Percentiles rank a stretch among this genome's conserved stretches.
Evolutionary conservation across 768 basidiomycete genomes (phyloP).

Genomic region (Lentinula guzmanii): DNA sequence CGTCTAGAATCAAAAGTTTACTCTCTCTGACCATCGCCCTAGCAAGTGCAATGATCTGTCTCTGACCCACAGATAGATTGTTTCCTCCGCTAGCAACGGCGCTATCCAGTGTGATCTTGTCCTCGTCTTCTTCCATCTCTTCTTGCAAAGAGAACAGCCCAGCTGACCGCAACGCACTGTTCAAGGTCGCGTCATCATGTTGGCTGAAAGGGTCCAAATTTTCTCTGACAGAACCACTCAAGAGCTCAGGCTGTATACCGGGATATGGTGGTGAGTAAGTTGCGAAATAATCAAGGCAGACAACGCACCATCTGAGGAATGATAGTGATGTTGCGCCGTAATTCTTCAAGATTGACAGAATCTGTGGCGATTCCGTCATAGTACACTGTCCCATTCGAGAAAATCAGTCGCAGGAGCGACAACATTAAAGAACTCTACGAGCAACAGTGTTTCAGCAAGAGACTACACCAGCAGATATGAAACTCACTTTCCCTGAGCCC

Average conservation of each 20-base stretch:
- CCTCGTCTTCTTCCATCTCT: constrained; percentile 13
- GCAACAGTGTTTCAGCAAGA: background rate
- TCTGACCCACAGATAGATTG: constrained; percentile 69
- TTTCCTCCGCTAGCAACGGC: constrained; percentile 56
- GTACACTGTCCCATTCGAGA: constrained; percentile 37
- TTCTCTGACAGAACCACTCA: constrained; percentile 60
- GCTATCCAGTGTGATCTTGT: constrained; percentile 44
- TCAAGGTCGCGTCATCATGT: constrained; percentile 63
- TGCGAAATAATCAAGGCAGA: background rate
- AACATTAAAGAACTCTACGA: constrained; percentile 37
- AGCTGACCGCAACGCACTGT: constrained; percentile 49
- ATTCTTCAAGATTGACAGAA: constrained; percentile 37
- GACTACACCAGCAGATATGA: constrained; percentile 14
- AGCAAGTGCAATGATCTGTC: constrained; percentile 60
- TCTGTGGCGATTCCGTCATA: constrained; percentile 38
- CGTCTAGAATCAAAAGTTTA: constrained; percentile 49
- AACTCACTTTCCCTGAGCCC: constrained; percentile 45
- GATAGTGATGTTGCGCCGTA: constrained; percentile 42
- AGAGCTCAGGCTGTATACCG: constrained; percentile 21
- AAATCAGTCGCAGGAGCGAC: constrained; percentile 43
- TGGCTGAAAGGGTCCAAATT: constrained; percentile 69
- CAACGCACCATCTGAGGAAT: constrained; percentile 27
- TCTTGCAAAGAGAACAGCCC: constrained; percentile 38
- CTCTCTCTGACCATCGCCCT: constrained; percentile 50
- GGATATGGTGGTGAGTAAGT: background rate